phyloP scores from a whole-genome alignment of 805 yeast genomes.

The Ogataea dorogensis region DNA sequence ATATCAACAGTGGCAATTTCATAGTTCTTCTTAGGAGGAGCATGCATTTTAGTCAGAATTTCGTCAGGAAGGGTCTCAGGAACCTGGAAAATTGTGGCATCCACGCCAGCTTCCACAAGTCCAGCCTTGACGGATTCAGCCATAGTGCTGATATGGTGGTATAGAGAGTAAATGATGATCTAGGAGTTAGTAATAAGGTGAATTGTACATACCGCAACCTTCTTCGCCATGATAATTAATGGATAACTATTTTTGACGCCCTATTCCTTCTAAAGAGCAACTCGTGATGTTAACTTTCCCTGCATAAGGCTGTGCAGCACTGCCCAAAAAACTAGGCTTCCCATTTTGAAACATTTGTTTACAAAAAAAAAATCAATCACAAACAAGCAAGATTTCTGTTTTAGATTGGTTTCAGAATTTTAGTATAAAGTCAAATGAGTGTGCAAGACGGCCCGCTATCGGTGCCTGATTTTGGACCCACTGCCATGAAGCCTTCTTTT shows the following conservation, averaged over 20 bases:
- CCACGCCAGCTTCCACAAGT: slow-evolving; percentile 65
- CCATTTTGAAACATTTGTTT: slow-evolving; percentile 14
- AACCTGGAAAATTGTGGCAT: slow-evolving; percentile 72
- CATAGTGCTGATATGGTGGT: slow-evolving; percentile 70
- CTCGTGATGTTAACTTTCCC: neutral
- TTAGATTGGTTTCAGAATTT: slow-evolving; percentile 10
- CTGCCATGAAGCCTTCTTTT: slow-evolving; percentile 18
- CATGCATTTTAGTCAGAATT: slow-evolving; percentile 60
- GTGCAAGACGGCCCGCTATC: neutral
- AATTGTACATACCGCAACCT: slow-evolving; percentile 22
- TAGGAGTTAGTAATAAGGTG: slow-evolving; percentile 2
- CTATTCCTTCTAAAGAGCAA: no score
- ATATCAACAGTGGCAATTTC: slow-evolving; percentile 60
- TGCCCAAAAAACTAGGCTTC: slow-evolving; percentile 3
- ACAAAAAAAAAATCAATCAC: slow-evolving; percentile 8
- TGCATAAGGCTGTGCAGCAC: slow-evolving; percentile 8
- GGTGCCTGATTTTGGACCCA: neutral
- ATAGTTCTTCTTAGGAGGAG: slow-evolving; percentile 55
- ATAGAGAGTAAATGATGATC: slow-evolving; percentile 75
- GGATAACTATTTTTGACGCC: neutral
- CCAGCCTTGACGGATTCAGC: slow-evolving; percentile 73
- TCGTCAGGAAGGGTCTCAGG: slow-evolving; percentile 73
- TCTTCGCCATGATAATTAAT: slow-evolving; percentile 15
- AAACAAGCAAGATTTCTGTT: slow-evolving; percentile 9
- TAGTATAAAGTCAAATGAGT: slow-evolving; percentile 7